Conservation (phyloP, 139 green algal species). For the Closterium sp. region DNA sequence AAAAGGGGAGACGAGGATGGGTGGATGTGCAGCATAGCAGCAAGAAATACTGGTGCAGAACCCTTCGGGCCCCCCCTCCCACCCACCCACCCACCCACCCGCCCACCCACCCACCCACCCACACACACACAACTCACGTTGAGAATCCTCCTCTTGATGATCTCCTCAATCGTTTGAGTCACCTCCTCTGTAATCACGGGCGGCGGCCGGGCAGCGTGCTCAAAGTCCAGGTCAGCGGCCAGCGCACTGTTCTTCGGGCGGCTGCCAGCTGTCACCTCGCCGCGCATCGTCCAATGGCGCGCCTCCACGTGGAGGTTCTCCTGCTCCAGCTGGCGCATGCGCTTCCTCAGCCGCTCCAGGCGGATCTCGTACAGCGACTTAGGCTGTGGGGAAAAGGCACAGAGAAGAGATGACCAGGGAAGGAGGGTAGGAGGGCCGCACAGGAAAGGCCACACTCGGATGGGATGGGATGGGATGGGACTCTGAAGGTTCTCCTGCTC, state of each 20-base stretch:
- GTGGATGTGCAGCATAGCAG: no score
- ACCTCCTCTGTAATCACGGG: slow-evolving; percentile 79
- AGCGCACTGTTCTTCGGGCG: slow-evolving; percentile 85
- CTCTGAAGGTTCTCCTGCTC: not conserved
- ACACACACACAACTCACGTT: not conserved
- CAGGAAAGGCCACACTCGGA: no score
- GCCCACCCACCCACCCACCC: no score
- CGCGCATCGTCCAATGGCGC: not conserved
- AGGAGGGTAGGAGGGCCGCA: no score
- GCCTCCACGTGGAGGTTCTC: not conserved
- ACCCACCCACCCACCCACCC: not conserved
- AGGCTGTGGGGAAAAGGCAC: no score
- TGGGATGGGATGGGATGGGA: no score
- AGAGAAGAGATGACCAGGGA: no score
- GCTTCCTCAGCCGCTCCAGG: not conserved
- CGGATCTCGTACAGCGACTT: no score
- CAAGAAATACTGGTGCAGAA: no score
- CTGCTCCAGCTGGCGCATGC: not conserved
- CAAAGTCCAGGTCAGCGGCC: slow-evolving; percentile 94
- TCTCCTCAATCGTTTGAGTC: slow-evolving; percentile 77
- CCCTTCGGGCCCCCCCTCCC: no score
- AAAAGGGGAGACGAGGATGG: no score
- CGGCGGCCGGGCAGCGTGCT: slow-evolving; percentile 73
- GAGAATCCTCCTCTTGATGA: slow-evolving; percentile 72
- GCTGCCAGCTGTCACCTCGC: slow-evolving; percentile 35